Evolutionary conservation across 805 yeast genomes (phyloP).

Genomic region (Kodamaea kaohsiungensis): DNA sequence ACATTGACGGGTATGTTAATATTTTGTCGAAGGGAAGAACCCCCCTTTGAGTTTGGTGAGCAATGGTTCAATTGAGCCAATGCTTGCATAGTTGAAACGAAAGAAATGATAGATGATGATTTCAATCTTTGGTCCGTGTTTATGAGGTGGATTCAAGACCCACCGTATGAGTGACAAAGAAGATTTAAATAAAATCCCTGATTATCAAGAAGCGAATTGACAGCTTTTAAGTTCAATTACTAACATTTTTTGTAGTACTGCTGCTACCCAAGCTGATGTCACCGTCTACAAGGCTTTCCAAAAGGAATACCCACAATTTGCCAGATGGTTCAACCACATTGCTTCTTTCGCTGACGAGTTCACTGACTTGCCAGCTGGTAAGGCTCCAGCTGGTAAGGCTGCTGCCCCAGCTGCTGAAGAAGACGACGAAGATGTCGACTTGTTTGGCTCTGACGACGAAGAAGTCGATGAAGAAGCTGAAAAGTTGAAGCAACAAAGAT

Average conservation of each 20-base stretch:
- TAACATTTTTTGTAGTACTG: conserved; percentile 53
- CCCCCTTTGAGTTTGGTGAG: neutral
- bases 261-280: conserved; percentile 96
- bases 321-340: conserved; percentile 99
- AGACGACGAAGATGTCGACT: conserved; percentile 86
- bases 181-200: conserved; percentile 29
- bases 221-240: conserved; percentile 17
- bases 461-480: conserved; percentile 97
- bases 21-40: neutral
- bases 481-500: conserved; percentile 94
- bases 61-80: neutral
- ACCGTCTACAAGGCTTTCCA: conserved; percentile 93
- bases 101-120: conserved; percentile 54
- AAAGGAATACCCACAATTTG: conserved; percentile 84
- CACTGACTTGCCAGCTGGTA: conserved; percentile 76
- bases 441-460: conserved; percentile 93
- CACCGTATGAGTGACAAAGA: conserved; percentile 86
- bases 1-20: conserved; percentile 90
- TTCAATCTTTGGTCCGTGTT: conserved; percentile 89
- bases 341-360: conserved; percentile 90
- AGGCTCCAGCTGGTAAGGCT: conserved; percentile 49
- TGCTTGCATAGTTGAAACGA: neutral
- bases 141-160: conserved; percentile 96
- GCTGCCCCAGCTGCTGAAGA: conserved; percentile 56
- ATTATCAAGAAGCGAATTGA: conserved; percentile 8